These are phyloP conservation scores for Blepharisma stoltei DNA, from an alignment of 73 alveolate species.

Conservation along the genomic window DNA sequence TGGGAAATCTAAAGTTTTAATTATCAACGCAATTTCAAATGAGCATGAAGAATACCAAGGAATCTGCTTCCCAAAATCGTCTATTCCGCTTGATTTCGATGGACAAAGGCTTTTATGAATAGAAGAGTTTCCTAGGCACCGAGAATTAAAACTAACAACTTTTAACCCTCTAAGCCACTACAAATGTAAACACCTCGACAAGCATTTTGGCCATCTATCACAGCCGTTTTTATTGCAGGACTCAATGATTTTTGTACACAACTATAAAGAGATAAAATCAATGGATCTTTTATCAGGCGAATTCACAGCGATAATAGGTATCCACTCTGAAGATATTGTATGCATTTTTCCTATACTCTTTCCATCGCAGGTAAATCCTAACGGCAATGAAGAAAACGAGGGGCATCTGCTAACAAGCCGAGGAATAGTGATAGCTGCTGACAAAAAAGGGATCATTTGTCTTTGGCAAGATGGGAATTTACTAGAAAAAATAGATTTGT, in stretches of 20 bases:
- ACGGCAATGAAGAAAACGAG: not conserved
- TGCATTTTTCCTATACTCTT: slow-evolving; percentile 1
- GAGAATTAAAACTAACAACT: not conserved
- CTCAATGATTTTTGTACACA: not conserved
- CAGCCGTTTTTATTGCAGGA: not conserved
- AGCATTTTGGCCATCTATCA: not conserved
- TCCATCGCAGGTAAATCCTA: not conserved
- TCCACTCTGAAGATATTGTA: not conserved
- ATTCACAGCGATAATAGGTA: not conserved
- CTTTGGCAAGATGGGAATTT: slow-evolving; percentile 20
- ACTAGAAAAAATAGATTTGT: not conserved
- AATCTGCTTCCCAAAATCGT: not conserved
- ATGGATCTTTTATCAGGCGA: not conserved
- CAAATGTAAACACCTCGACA: not conserved
- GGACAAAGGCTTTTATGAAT: slow-evolving; percentile 7
- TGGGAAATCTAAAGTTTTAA: not conserved
- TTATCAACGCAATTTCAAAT: not conserved
- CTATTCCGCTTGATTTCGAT: not conserved
- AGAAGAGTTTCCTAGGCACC: not conserved
- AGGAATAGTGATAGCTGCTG: slow-evolving; percentile 14
- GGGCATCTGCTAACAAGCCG: not conserved
- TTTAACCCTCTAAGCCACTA: not conserved
- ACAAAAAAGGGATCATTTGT: not conserved
- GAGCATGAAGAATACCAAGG: slow-evolving; percentile 10
- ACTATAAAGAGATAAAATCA: not conserved